These are phyloP conservation scores for Vigna radiata DNA, from an alignment of 306 rosid species.

Conservation along the genomic window DNA sequence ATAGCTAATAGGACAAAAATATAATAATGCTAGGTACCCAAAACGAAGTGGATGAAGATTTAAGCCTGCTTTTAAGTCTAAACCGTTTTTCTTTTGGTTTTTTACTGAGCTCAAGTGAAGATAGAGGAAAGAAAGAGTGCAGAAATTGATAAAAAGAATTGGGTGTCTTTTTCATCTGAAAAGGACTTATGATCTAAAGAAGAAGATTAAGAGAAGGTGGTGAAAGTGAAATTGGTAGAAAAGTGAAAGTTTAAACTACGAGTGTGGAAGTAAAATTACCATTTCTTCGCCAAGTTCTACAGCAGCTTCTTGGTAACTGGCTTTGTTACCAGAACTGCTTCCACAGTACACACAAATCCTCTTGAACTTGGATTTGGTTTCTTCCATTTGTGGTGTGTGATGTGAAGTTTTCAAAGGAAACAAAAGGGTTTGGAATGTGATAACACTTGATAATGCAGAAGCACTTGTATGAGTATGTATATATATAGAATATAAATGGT, in stretches of 20 bases:
- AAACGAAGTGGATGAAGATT: not conserved
- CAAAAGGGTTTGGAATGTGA: not conserved
- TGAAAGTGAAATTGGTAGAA: slow-evolving; percentile 11
- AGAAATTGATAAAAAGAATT: not conserved
- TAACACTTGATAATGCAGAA: slow-evolving; percentile 1
- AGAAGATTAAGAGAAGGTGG: not conserved
- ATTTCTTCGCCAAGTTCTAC: slow-evolving; percentile 86
- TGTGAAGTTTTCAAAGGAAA: not conserved
- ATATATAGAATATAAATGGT: not conserved
- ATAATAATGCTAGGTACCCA: not conserved
- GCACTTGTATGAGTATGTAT: slow-evolving; percentile 3
- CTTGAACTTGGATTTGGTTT: slow-evolving; percentile 77
- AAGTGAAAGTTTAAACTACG: not conserved
- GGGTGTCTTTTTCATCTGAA: not conserved
- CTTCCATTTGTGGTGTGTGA: slow-evolving; percentile 64
- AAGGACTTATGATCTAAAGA: not conserved
- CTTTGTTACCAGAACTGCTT: slow-evolving; percentile 95
- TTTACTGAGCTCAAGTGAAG: not conserved
- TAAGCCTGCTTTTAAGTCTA: not conserved
- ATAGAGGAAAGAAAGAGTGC: not conserved
- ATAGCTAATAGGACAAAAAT: not conserved
- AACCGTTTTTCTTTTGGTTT: not conserved
- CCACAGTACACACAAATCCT: slow-evolving; percentile 98
- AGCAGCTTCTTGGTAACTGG: slow-evolving; percentile 95
- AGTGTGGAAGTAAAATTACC: slow-evolving; percentile 52